A percentile compares a stretch with the other conserved stretches of the same genome.
These are phyloP conservation scores for Colletotrichum aenigma DNA, from an alignment of 2,329 filamentous ascomycete species.

Conservation along the genomic window DNA sequence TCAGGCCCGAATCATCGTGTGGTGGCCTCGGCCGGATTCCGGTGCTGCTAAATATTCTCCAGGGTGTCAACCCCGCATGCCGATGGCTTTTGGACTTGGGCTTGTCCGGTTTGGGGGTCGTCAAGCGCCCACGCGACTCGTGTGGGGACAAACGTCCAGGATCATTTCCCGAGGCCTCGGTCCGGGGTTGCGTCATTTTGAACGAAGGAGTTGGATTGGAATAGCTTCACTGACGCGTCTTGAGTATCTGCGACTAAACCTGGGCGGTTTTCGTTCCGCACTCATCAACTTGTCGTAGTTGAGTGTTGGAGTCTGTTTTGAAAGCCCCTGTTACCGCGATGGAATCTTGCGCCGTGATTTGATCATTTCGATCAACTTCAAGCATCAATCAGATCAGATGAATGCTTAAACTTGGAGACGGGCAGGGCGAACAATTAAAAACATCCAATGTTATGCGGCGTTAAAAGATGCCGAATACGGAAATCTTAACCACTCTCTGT, in stretches of 20 bases:
- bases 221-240: background rate
- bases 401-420: background rate
- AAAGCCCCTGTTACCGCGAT: background rate
- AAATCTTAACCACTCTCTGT: background rate
- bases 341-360: background rate
- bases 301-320: background rate
- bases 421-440: background rate
- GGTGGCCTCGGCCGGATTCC: slow-evolving; percentile 3
- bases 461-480: background rate
- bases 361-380: background rate
- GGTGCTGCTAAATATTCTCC: background rate
- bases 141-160: background rate
- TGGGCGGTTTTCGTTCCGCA: background rate
- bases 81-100: background rate
- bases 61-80: slow-evolving; percentile 3
- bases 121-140: background rate
- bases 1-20: background rate
- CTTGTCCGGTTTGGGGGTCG: background rate
- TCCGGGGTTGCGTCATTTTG: background rate
- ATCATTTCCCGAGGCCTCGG: background rate
- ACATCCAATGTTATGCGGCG: background rate
- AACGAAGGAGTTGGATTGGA: background rate
- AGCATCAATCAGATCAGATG: background rate
- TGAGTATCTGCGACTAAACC: background rate
- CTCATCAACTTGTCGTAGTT: background rate